These are phyloP conservation scores for Ilyonectria mors-panacis DNA, from an alignment of 2,329 filamentous ascomycete species.

Conservation along the genomic window DNA sequence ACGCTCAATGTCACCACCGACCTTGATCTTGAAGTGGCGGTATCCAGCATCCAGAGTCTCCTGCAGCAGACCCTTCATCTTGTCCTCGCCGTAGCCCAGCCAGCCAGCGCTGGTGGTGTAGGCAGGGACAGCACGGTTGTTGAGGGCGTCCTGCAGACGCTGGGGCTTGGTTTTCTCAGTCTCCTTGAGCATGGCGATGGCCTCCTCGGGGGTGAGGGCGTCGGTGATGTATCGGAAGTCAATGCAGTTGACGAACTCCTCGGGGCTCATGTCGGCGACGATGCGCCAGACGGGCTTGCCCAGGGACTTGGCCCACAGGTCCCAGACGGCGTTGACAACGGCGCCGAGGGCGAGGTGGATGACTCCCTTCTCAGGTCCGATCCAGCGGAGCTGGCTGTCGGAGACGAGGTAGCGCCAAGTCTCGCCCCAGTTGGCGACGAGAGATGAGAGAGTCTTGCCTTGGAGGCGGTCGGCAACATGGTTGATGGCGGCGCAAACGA, in stretches of 20 bases:
- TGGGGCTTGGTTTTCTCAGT: constrained; percentile 77
- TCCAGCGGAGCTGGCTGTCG: constrained; percentile 93
- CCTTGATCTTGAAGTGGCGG: constrained; percentile 92
- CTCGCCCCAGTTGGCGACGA: constrained; percentile 86
- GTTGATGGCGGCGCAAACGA: constrained; percentile 88
- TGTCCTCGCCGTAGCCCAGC: constrained; percentile 91
- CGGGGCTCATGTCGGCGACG: constrained; percentile 89
- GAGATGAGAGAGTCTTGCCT: constrained; percentile 81
- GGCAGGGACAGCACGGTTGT: constrained; percentile 83
- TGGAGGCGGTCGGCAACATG: constrained; percentile 83
- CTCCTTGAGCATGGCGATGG: constrained; percentile 78
- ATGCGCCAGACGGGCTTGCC: constrained; percentile 92
- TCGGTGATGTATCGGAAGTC: constrained; percentile 97
- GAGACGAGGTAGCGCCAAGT: constrained; percentile 95
- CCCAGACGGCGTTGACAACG: constrained; percentile 93
- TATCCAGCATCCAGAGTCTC: constrained; percentile 86
- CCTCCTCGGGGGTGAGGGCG: constrained; percentile 90
- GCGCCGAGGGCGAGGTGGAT: constrained; percentile 93
- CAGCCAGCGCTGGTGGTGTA: constrained; percentile 94
- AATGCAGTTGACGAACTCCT: constrained; percentile 89
- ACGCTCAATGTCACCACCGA: constrained; percentile 80
- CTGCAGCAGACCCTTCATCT: constrained; percentile 81
- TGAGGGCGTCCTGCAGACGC: constrained; percentile 81
- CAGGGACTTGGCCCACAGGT: constrained; percentile 92
- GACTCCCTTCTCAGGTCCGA: constrained; percentile 93